Base-by-base conservation (phyloP, 768 basidiomycete genomes). In the Kwoniella mangroviensis region DNA sequence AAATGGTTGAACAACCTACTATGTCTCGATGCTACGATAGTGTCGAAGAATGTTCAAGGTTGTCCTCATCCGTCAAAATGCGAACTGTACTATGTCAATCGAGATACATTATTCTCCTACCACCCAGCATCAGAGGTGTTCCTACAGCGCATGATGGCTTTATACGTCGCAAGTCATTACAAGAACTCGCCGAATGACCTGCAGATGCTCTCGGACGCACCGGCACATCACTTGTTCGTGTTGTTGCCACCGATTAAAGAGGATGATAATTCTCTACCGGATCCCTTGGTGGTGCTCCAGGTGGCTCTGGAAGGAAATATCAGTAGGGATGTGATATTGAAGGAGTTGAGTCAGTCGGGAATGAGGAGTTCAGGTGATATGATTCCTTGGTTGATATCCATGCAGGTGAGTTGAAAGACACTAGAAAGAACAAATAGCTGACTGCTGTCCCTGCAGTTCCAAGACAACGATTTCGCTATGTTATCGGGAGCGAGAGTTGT, bases 111-210 rank as follows among this genome's bases (percentile, higher is more conserved):
- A 40, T 99, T 99, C 87, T 93, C 92, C 74, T 98, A 91, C 84
- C 94, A 99, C 81, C 93, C 95, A 3, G 97, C 95, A 9, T 92
- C 91, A n/a, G 97, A 99, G 83, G 87, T 92, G 41, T 99, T 99
- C 86, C 87, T 99, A 34, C 97, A 99, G 84, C 89, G 95, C 43
- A 94, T 98, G 91, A 97, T 98, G 94, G 90, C 93, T 19, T 87
- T 98, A 1, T 99, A 98, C 83, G 96, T 98, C 62, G 93, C 97
- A 0, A 92, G 91, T 61, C 97, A 99, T 82, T 99, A 99, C 86
- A 99, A 99, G 84, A 99, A 98, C 83, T 93, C 95, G 79, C 97
- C 97, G 21, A 98, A 99, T 81, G 97, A 99, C 81, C 87, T 99
- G n/a, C 96, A 98, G 82, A 88, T 99, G 62, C 88, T 98, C 83